Evolutionary conservation across 129 eudicot species (phyloP), one percentile per base, ranked within the genome.

Genomic region (Pseudognaphalium luteoalbum): DNA sequence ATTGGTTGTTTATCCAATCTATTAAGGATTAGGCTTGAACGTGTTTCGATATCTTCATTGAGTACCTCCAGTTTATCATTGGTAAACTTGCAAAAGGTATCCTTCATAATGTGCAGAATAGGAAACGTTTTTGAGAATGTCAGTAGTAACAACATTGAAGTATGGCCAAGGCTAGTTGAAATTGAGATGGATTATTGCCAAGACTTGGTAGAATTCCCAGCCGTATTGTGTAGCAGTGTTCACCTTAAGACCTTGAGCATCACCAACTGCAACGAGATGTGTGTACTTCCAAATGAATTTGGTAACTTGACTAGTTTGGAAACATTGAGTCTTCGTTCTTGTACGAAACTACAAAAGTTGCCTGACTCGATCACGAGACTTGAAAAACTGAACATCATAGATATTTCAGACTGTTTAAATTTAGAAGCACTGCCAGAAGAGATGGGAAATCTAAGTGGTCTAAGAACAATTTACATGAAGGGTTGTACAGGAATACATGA

Each of bases 161-260:
- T 84, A 11, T 84, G 83, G 79, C 85, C 83, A 64, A 70, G 51
- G 41, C 63, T 82, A 30, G 78, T 9, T 62, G 83, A 84, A 70
- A 64, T 87, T 20, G 83, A 81, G 74, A 84, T 83, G 25, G 85
- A 83, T 25, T 70, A 83, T 47, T 86, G 82, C 54, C 75, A 68
- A 14, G 86, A 83, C 34, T 71, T 81, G 33, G 65, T 59, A 6
- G 58, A 72, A 41, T 70, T 74, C 15, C 87, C 87, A 0, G 41
- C 2, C 12, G n/a, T 30, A 22, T 17, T 81, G 10, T 86, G 90
- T 22, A 60, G 17, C 52, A 68, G 83, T 15, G 54, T 39, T 30
- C 21, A 71, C 50, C 87, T 86, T 37, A 78, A 74, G 75, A 83
- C 41, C 22, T 50, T 83, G 28, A 77, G 79, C 80, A 74, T 86